Percentiles rank a stretch among this genome's conserved stretches.
Conservation (phyloP, 768 basidiomycete species). For the Pholiota conissans region DNA sequence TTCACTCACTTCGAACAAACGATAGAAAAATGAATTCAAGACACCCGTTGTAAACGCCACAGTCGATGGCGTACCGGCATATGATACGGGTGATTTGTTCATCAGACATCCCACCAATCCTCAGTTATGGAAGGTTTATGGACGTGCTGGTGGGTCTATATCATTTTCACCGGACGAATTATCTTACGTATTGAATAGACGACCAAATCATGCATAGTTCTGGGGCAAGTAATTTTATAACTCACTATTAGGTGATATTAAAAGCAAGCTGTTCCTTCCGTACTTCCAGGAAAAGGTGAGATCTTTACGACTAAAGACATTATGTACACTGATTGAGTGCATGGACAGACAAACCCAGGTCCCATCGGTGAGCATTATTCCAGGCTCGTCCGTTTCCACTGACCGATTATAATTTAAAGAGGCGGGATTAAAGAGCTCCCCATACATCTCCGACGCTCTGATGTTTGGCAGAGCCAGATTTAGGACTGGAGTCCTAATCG, state of each 20-base stretch:
- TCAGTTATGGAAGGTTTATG: neutral
- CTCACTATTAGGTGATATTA: neutral
- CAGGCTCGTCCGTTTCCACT: too few species aligned
- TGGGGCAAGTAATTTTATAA: neutral
- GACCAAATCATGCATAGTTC: slow-evolving; percentile 7
- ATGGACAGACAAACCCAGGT: slow-evolving; percentile 7
- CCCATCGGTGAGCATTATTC: slow-evolving; percentile 1
- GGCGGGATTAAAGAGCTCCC: neutral
- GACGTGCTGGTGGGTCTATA: slow-evolving; percentile 1
- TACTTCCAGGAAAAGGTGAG: slow-evolving; percentile 8
- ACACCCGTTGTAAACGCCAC: neutral
- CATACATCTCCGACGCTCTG: neutral
- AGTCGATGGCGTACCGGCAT: slow-evolving; percentile 4
- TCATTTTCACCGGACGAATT: neutral
- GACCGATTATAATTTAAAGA: neutral
- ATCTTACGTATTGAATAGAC: neutral
- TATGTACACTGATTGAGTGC: too few species aligned
- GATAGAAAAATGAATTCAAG: slow-evolving; percentile 2
- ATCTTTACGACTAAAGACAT: too few species aligned
- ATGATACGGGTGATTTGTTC: slow-evolving; percentile 2
- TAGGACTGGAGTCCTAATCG: slow-evolving; percentile 1
- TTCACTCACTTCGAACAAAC: too few species aligned
- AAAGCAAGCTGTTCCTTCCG: too few species aligned
- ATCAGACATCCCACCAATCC: slow-evolving; percentile 1
- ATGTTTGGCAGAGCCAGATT: slow-evolving; percentile 7